phyloP scores from a whole-genome alignment of 2,329 filamentous ascomycete genomes.

The Stagonosporopsis tanaceti region DNA sequence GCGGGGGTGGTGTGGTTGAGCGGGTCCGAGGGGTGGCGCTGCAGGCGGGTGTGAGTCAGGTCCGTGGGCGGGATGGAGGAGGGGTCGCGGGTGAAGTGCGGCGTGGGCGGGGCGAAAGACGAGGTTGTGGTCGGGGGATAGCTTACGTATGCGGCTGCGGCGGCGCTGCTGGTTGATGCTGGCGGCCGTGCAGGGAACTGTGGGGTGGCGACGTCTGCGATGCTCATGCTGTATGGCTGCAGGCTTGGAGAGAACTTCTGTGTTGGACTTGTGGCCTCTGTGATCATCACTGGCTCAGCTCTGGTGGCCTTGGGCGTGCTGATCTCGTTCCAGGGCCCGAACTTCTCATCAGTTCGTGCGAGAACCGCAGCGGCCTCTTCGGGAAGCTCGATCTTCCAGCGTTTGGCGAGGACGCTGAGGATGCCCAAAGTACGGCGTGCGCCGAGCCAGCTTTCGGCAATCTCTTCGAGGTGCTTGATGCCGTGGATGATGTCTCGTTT shows the following conservation, averaged over 20 bases:
- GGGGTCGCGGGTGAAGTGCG: slow-evolving; percentile 39
- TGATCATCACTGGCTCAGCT: slow-evolving; percentile 25
- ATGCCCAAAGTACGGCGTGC: slow-evolving; percentile 86
- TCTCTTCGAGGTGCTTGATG: slow-evolving; percentile 90
- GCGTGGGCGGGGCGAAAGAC: slow-evolving; percentile 28
- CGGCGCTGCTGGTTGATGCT: slow-evolving; percentile 23
- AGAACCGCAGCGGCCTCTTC: slow-evolving; percentile 81
- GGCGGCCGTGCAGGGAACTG: slow-evolving; percentile 7
- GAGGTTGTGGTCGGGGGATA: slow-evolving; percentile 1
- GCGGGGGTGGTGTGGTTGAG: slow-evolving; percentile 32
- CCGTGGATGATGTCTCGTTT: slow-evolving; percentile 89
- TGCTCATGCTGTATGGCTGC: slow-evolving; percentile 43
- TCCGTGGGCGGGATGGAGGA: slow-evolving; percentile 42
- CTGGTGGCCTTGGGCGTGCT: slow-evolving; percentile 36
- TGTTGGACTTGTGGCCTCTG: slow-evolving; percentile 27
- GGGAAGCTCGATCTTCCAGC: slow-evolving; percentile 88
- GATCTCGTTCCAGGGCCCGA: slow-evolving; percentile 66
- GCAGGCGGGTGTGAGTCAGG: slow-evolving; percentile 43
- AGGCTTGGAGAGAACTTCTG: slow-evolving; percentile 35
- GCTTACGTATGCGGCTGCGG: slow-evolving; percentile 21
- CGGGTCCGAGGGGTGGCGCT: slow-evolving; percentile 33
- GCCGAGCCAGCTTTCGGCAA: slow-evolving; percentile 93
- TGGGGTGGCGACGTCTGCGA: slow-evolving; percentile 34
- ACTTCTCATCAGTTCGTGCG: slow-evolving; percentile 80
- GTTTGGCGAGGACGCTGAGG: slow-evolving; percentile 81